phyloP scores from a whole-genome alignment of 108 stramenopile genomes.

The Stephanodiscus triporus region DNA sequence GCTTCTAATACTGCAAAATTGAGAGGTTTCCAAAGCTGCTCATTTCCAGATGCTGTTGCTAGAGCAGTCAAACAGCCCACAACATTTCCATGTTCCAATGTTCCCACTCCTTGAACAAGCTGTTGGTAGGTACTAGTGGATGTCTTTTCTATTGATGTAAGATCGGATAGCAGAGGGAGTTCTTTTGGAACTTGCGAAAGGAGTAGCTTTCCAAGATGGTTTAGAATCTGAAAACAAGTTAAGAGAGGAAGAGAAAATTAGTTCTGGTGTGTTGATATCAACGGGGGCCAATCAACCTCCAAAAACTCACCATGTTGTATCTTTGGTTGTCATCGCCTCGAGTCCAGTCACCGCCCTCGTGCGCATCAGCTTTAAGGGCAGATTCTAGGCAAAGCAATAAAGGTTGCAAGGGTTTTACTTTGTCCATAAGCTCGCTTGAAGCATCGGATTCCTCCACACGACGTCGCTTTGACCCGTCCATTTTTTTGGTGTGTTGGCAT shows the following conservation, averaged over 20 bases:
- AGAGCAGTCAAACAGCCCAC: conserved; percentile 74
- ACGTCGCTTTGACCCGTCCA: conserved; percentile 32
- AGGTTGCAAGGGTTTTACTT: conserved; percentile 53
- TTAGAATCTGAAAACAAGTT: conserved; percentile 41
- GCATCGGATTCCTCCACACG: conserved; percentile 26
- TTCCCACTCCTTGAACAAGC: conserved; percentile 62
- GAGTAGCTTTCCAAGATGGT: conserved; percentile 75
- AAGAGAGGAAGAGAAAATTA: background rate
- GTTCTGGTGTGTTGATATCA: background rate
- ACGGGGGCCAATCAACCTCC: background rate
- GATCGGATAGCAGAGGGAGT: conserved; percentile 36
- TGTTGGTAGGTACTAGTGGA: conserved; percentile 52
- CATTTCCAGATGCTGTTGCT: conserved; percentile 85
- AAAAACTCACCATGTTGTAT: conserved; percentile 45
- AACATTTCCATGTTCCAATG: conserved; percentile 69
- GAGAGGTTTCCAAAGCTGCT: conserved; percentile 90
- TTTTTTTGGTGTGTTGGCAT: conserved; percentile 35
- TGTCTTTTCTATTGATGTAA: conserved; percentile 8
- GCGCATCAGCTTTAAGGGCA: conserved; percentile 82
- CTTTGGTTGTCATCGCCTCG: conserved; percentile 75
- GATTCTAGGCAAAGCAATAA: conserved; percentile 73
- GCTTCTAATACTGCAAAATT: conserved; percentile 86
- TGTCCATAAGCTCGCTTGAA: conserved; percentile 16
- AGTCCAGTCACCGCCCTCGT: conserved; percentile 86
- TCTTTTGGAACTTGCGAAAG: conserved; percentile 57